These are phyloP conservation scores for Chalara sp. DNA, from an alignment of 2,329 filamentous ascomycete genomes.

Conservation along the genomic window DNA sequence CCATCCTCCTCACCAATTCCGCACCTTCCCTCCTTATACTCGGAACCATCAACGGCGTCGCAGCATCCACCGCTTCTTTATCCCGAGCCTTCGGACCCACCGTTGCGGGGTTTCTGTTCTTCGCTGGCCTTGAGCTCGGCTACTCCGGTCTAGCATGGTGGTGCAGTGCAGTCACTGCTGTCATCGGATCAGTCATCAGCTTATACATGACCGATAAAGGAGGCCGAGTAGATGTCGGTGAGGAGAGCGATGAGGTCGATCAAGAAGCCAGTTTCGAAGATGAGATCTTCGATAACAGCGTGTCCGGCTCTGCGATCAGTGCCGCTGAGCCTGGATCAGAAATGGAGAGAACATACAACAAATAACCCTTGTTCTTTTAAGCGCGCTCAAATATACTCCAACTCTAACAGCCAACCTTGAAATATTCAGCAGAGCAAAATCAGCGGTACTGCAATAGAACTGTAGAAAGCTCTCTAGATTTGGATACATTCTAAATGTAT, in stretches of 20 bases:
- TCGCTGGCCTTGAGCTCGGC: slow-evolving; percentile 43
- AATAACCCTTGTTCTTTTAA: no score
- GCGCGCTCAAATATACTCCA: no score
- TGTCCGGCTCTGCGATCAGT: slow-evolving; percentile 17
- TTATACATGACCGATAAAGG: slow-evolving; percentile 61
- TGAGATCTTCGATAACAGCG: slow-evolving; percentile 18
- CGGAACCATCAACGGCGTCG: slow-evolving; percentile 52
- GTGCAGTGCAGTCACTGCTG: slow-evolving; percentile 35
- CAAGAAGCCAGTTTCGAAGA: slow-evolving; percentile 20
- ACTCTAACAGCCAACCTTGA: no score
- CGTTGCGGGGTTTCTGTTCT: slow-evolving; percentile 45
- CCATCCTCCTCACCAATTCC: slow-evolving; percentile 55
- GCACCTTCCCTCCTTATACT: slow-evolving; percentile 48
- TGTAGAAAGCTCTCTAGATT: no score
- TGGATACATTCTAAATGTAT: no score
- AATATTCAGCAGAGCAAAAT: no score
- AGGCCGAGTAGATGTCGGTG: slow-evolving; percentile 25
- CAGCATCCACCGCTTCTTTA: slow-evolving; percentile 46
- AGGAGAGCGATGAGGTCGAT: slow-evolving; percentile 24
- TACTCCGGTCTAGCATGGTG: slow-evolving; percentile 52
- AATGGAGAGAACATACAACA: no score
- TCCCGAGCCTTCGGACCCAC: slow-evolving; percentile 50
- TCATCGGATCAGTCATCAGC: slow-evolving; percentile 49
- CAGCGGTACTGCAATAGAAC: no score
- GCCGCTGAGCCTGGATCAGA: no score